A percentile compares a stretch with the other conserved stretches of the same genome.
phyloP scores from a whole-genome alignment of 2,329 filamentous ascomycete species.

The Fusarium poae region DNA sequence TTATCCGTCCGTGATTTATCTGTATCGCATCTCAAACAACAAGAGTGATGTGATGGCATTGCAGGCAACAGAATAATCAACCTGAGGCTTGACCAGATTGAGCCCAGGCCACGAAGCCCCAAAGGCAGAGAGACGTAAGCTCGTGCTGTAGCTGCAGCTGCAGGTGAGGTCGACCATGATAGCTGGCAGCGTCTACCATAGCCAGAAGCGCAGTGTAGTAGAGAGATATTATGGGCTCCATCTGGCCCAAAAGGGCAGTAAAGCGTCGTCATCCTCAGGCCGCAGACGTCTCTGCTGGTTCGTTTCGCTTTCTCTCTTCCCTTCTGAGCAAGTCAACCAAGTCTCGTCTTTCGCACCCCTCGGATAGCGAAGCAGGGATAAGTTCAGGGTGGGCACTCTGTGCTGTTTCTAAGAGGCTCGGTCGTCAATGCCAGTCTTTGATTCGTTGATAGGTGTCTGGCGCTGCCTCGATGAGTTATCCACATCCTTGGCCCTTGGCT shows the following conservation, averaged over 20 bases:
- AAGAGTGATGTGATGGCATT: slow-evolving; percentile 19
- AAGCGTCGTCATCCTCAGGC: slow-evolving; percentile 53
- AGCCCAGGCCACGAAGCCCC: slow-evolving; percentile 47
- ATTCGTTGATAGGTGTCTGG: slow-evolving; percentile 22
- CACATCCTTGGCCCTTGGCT: slow-evolving; percentile 37
- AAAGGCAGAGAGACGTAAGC: slow-evolving; percentile 43
- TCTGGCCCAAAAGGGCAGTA: slow-evolving; percentile 46
- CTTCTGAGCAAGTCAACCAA: slow-evolving; percentile 1
- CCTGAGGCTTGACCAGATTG: slow-evolving; percentile 45
- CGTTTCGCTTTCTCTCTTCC: slow-evolving; percentile 23
- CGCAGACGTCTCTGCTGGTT: slow-evolving; percentile 40
- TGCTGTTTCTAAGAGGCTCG: slow-evolving; percentile 30
- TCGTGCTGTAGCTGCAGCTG: slow-evolving; percentile 31
- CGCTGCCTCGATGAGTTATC: slow-evolving; percentile 41
- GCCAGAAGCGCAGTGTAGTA: slow-evolving; percentile 31
- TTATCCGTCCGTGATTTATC: slow-evolving; percentile 28
- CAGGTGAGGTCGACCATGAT: slow-evolving; percentile 34
- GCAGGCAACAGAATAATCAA: slow-evolving; percentile 40
- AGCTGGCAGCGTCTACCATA: slow-evolving; percentile 25
- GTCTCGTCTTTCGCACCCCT: slow-evolving; percentile 22
- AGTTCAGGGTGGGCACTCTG: slow-evolving; percentile 1
- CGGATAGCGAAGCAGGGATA: slow-evolving; percentile 28
- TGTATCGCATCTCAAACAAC: slow-evolving; percentile 36
- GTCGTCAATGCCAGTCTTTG: slow-evolving; percentile 16
- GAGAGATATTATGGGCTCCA: slow-evolving; percentile 33